These are phyloP conservation scores for Ogataea philodendri DNA, from an alignment of 805 yeast genomes.

Conservation along the genomic window DNA sequence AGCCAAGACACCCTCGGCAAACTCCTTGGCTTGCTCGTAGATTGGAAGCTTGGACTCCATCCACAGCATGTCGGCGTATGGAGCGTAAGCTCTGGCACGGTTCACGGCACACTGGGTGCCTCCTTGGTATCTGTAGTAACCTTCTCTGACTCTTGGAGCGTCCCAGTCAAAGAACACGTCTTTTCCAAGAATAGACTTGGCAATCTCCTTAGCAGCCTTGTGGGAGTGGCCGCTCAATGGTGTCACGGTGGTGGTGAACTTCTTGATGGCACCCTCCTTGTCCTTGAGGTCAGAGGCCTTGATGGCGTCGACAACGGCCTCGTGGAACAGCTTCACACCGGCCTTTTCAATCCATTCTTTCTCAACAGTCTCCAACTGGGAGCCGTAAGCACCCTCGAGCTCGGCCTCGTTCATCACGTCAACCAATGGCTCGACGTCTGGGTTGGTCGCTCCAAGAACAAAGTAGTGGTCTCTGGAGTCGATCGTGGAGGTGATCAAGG, in stretches of 20 bases:
- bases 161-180: conserved; percentile 95
- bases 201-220: conserved; percentile 75
- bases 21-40: conserved; percentile 88
- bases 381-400: conserved; percentile 66
- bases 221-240: conserved; percentile 76
- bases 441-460: conserved; percentile 87
- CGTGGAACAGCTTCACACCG: conserved; percentile 82
- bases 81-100: conserved; percentile 94
- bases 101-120: conserved; percentile 97
- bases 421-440: conserved; percentile 69
- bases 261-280: conserved; percentile 58
- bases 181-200: conserved; percentile 71
- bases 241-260: conserved; percentile 65
- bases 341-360: conserved; percentile 80
- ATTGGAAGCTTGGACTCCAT: conserved; percentile 97
- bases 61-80: conserved; percentile 95
- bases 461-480: conserved; percentile 94
- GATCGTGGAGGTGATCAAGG: conserved; percentile 88
- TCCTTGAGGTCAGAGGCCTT: conserved; percentile 54
- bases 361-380: conserved; percentile 69
- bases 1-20: conserved; percentile 85
- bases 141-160: conserved; percentile 91
- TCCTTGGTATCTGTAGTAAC: conserved; percentile 92
- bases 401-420: conserved; percentile 83
- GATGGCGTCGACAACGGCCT: conserved; percentile 86